Evolutionary conservation across 768 basidiomycete species (phyloP).

Genomic region (Boletus pseudopeckii): DNA sequence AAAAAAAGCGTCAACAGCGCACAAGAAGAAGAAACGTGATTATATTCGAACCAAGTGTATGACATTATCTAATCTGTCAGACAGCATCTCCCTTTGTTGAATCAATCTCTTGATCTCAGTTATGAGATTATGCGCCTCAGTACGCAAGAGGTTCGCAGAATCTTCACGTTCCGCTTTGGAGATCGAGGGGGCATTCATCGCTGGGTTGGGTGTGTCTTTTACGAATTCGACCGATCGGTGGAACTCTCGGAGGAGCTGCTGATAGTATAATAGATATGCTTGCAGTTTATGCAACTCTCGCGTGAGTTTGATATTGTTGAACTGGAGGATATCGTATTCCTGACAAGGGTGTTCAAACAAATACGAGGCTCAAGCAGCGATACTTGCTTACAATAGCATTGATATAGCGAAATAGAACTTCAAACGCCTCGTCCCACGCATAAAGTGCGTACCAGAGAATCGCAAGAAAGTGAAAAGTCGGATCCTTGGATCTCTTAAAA

Average conservation of each 20-base stretch:
- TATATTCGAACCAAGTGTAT: conserved; percentile 22
- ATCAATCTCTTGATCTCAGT: conserved; percentile 47
- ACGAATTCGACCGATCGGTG: conserved; percentile 50
- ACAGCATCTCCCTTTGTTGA: conserved; percentile 22
- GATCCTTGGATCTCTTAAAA: conserved; percentile 28
- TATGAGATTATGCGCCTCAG: conserved; percentile 47
- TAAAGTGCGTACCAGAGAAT: conserved; percentile 60
- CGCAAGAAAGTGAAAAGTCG: conserved; percentile 35
- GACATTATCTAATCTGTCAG: conserved; percentile 22
- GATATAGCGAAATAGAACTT: conserved; percentile 48
- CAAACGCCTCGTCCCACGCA: conserved; percentile 59
- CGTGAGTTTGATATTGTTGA: conserved; percentile 43
- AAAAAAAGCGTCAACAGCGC: neutral
- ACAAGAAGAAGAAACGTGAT: neutral
- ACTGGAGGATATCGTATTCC: conserved; percentile 44
- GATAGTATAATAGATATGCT: conserved; percentile 53
- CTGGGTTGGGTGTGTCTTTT: conserved; percentile 46
- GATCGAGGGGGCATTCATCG: conserved; percentile 31
- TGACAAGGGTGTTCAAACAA: conserved; percentile 18
- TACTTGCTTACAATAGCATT: conserved; percentile 39
- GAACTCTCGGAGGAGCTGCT: conserved; percentile 53
- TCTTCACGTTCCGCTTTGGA: conserved; percentile 17
- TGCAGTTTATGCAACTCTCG: conserved; percentile 54
- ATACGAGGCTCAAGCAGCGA: neutral
- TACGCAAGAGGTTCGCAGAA: conserved; percentile 28